Evolutionary conservation across 2,329 filamentous ascomycete species (phyloP).

Genomic region (Colletotrichum cereale): DNA sequence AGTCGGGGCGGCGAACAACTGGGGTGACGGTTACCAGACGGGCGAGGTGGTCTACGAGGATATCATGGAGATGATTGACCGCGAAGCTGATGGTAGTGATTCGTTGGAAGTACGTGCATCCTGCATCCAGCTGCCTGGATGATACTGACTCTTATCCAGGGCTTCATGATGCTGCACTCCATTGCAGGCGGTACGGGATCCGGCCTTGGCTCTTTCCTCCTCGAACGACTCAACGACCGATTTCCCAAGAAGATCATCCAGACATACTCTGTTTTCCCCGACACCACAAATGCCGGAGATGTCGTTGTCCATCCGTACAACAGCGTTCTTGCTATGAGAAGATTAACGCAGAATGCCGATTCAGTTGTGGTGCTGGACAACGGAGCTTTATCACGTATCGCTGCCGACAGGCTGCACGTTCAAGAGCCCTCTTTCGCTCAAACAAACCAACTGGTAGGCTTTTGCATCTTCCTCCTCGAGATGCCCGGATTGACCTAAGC

Average conservation of each 20-base stretch:
- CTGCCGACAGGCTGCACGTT: conserved; percentile 92
- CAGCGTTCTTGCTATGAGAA: conserved; percentile 90
- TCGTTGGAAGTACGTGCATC: conserved; percentile 79
- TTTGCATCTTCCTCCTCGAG: background rate
- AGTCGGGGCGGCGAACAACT: conserved; percentile 95
- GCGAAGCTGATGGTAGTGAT: conserved; percentile 97
- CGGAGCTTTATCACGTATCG: conserved; percentile 91
- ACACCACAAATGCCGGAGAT: conserved; percentile 86
- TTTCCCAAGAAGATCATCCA: conserved; percentile 99
- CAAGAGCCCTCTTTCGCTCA: conserved; percentile 97
- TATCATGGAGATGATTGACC: conserved; percentile 99
- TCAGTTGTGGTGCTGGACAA: conserved; percentile 98
- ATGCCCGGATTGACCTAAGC: conserved; percentile 24
- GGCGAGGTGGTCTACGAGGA: conserved; percentile 95
- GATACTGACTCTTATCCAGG: conserved; percentile 60
- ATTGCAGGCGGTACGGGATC: conserved; percentile 98
- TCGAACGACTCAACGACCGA: conserved; percentile 95
- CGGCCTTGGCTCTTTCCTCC: conserved; percentile 92
- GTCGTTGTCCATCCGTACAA: conserved; percentile 99
- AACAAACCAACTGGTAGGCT: conserved; percentile 88
- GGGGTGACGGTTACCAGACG: conserved; percentile 95
- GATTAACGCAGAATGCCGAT: conserved; percentile 95
- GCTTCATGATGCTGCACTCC: conserved; percentile 98
- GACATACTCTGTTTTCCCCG: conserved; percentile 98
- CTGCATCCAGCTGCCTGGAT: background rate